Percentiles rank a stretch among this genome's conserved stretches.
Conservation (phyloP, 257 asterid genomes). For the Misopates orontium region DNA sequence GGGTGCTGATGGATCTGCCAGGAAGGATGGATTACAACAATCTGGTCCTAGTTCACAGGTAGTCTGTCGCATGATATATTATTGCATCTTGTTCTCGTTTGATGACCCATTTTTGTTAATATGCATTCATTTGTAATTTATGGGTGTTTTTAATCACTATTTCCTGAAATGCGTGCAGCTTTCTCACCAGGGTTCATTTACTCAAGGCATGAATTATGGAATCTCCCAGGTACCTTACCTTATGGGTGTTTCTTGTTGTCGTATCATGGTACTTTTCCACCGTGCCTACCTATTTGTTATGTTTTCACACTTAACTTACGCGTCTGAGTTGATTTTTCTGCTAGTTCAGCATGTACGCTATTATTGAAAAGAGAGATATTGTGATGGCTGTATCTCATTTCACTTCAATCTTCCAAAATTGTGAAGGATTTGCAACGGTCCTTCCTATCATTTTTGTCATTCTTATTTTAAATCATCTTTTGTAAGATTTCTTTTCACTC, state of each 20-base stretch:
- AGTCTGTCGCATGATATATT: not conserved
- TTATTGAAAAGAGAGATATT: not conserved
- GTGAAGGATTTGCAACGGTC: not conserved
- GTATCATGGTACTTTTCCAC: constrained; percentile 5
- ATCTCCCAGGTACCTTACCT: constrained; percentile 48
- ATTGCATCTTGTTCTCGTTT: not conserved
- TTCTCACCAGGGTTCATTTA: constrained; percentile 60
- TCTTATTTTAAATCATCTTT: not conserved
- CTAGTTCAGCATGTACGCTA: not conserved
- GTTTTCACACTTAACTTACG: not conserved
- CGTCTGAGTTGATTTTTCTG: not conserved
- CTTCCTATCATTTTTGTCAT: not conserved
- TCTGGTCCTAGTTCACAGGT: constrained; percentile 55
- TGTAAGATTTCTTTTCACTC: not conserved
- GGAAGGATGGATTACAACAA: constrained; percentile 59
- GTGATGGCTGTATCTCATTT: not conserved
- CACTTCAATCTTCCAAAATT: not conserved
- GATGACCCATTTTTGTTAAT: not conserved
- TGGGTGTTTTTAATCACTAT: not conserved
- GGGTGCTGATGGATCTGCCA: constrained; percentile 55
- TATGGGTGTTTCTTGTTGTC: constrained; percentile 15
- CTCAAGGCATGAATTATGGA: constrained; percentile 58
- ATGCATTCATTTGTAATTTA: not conserved
- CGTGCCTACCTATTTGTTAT: not conserved
- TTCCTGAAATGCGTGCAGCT: constrained; percentile 33